These are phyloP conservation scores for Brasilioporus rufonigricans DNA, from an alignment of 768 basidiomycete species.

Conservation along the genomic window DNA sequence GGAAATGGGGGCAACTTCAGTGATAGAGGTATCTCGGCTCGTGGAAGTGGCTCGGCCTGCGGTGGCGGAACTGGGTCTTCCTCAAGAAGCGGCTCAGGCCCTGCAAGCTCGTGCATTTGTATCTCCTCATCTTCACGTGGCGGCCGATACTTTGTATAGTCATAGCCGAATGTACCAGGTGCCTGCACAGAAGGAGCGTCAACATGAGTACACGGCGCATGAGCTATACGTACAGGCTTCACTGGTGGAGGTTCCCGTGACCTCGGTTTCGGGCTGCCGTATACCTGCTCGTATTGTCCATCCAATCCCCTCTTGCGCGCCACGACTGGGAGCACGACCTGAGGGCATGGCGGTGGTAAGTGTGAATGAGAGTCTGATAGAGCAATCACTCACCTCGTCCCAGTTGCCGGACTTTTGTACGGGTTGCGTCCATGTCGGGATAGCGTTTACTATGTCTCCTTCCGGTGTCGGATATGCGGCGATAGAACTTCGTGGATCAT, in stretches of 20 bases:
- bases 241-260: slow-evolving; percentile 36
- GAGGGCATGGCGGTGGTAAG: slow-evolving; percentile 5
- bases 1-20: slow-evolving; percentile 24
- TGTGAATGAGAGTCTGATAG: slow-evolving; percentile 1
- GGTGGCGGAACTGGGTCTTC: not conserved
- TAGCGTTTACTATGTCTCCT: slow-evolving; percentile 63
- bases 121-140: slow-evolving; percentile 46
- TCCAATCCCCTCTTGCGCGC: slow-evolving; percentile 80
- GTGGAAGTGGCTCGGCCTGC: slow-evolving; percentile 2
- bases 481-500: slow-evolving; percentile 55
- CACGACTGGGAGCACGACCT: slow-evolving; percentile 85
- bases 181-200: slow-evolving; percentile 43
- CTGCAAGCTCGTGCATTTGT: slow-evolving; percentile 65
- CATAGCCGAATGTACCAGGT: slow-evolving; percentile 80
- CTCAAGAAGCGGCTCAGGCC: slow-evolving; percentile 18
- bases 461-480: slow-evolving; percentile 65
- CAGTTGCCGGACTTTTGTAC: slow-evolving; percentile 68
- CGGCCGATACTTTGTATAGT: slow-evolving; percentile 66
- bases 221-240: slow-evolving; percentile 53
- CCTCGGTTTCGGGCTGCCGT: slow-evolving; percentile 63
- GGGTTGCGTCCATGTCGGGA: slow-evolving; percentile 82
- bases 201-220: not conserved
- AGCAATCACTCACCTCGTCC: slow-evolving; percentile 63
- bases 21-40: slow-evolving; percentile 1
- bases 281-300: slow-evolving; percentile 62